These are phyloP conservation scores for Candida fluviatilis DNA, from an alignment of 805 yeast genomes.

Conservation along the genomic window DNA sequence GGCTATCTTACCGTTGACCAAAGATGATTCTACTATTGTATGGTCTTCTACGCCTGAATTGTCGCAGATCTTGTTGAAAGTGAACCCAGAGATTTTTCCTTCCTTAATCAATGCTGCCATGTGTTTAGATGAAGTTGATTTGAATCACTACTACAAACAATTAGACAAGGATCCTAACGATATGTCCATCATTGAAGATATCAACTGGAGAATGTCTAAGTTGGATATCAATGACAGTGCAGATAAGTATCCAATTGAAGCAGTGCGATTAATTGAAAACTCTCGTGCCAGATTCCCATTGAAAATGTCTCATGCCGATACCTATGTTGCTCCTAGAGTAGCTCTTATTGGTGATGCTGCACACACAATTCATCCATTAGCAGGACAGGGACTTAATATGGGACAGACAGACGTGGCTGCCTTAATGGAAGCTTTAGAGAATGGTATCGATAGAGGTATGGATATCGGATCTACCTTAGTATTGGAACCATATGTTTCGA, in stretches of 20 bases:
- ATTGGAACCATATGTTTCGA: constrained; percentile 81
- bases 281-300: constrained; percentile 89
- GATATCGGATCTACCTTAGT: constrained; percentile 83
- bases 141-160: constrained; percentile 59
- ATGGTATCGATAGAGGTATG: constrained; percentile 69
- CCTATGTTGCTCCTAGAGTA: constrained; percentile 76
- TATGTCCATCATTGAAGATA: constrained; percentile 57
- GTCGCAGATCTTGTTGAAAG: constrained; percentile 55
- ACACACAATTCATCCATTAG: constrained; percentile 94
- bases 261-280: constrained; percentile 51
- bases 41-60: constrained; percentile 86
- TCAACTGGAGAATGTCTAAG: constrained; percentile 62
- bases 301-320: constrained; percentile 84
- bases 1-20: constrained; percentile 87
- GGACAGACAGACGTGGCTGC: constrained; percentile 89
- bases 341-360: constrained; percentile 99
- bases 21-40: constrained; percentile 82
- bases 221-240: constrained; percentile 44
- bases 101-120: constrained; percentile 81
- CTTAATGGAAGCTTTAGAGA: constrained; percentile 64
- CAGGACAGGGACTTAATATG: constrained; percentile 98
- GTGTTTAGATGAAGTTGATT: constrained; percentile 71
- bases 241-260: constrained; percentile 62
- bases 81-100: constrained; percentile 60
- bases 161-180: constrained; percentile 36